phyloP scores from a whole-genome alignment of 169 alveolate genomes.

The Amoebophrya sp. region DNA sequence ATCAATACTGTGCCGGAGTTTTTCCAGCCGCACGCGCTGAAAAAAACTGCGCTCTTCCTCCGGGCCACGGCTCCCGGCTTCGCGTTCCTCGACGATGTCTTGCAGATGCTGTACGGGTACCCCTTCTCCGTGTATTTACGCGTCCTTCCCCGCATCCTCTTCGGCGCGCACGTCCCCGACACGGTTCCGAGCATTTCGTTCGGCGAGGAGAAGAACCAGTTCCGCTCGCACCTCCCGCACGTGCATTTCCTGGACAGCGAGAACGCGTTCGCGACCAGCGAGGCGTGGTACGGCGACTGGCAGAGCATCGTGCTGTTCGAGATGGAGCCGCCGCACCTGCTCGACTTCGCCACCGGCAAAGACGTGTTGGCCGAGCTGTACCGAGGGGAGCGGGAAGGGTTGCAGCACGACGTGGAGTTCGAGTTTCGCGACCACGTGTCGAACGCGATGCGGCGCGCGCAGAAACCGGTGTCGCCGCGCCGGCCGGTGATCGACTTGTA shows the following conservation, averaged over 20 bases:
- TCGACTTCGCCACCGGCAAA: neutral
- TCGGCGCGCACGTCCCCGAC: neutral
- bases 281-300: neutral
- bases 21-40: neutral
- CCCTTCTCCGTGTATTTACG: neutral
- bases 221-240: neutral
- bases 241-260: neutral
- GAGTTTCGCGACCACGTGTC: constrained; percentile 1
- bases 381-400: neutral
- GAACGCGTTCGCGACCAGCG: neutral
- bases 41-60: neutral
- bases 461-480: neutral
- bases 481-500: neutral
- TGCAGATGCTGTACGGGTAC: neutral
- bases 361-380: neutral
- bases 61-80: neutral
- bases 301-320: neutral
- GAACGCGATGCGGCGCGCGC: neutral
- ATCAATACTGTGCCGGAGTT: neutral
- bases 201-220: neutral
- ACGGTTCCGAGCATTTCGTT: neutral
- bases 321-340: neutral
- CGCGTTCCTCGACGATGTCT: neutral
- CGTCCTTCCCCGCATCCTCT: neutral
- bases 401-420: neutral